Evolutionary conservation across 2,329 filamentous ascomycete genomes (phyloP).

Genomic region (Chrysosporium queenslandicum): DNA sequence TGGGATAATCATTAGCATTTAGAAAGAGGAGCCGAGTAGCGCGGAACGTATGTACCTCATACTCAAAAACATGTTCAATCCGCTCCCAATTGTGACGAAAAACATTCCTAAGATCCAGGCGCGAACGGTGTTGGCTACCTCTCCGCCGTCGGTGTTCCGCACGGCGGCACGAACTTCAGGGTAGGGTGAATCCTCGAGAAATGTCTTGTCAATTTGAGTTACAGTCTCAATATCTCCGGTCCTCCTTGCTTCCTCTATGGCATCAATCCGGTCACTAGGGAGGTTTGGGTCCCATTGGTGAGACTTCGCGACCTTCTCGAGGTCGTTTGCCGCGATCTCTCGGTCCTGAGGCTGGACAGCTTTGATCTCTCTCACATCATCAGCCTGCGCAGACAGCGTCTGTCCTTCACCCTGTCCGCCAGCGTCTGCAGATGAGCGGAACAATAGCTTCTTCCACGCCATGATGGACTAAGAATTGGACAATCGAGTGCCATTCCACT

Average conservation of each 20-base stretch:
- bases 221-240: conserved; percentile 50
- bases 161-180: conserved; percentile 53
- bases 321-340: background rate
- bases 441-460: conserved; percentile 1
- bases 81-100: conserved; percentile 49
- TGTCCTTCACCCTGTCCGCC: background rate
- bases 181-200: conserved; percentile 55
- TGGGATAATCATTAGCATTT: background rate
- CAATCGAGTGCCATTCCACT: background rate
- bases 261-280: conserved; percentile 48
- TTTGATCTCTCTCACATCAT: background rate
- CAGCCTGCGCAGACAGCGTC: background rate
- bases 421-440: background rate
- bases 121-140: conserved; percentile 51
- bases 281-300: conserved; percentile 48
- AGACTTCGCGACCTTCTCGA: conserved; percentile 8
- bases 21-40: too few species aligned
- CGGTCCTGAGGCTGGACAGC: background rate
- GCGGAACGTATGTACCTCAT: conserved; percentile 36
- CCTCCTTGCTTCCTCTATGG: conserved; percentile 46
- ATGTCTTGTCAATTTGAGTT: conserved; percentile 47
- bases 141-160: conserved; percentile 48
- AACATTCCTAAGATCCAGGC: conserved; percentile 51
- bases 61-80: conserved; percentile 48
- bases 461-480: background rate